Evolutionary conservation across 441 rosid genomes (phyloP).

Genomic region (Gossypium schwendimanii): DNA sequence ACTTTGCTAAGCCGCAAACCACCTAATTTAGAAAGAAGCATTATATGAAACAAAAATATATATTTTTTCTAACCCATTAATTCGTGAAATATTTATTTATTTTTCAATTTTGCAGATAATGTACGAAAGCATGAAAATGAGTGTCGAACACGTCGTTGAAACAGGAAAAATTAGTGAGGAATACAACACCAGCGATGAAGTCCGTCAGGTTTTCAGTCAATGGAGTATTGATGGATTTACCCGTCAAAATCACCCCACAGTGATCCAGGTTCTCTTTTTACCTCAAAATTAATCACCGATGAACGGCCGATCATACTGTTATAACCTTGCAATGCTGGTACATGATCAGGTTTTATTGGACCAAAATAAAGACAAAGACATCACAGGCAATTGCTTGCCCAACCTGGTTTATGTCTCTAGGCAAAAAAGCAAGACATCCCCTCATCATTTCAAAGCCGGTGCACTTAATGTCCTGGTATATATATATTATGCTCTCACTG

Average conservation of each 20-base stretch:
- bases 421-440: slow-evolving; percentile 42
- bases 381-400: slow-evolving; percentile 37
- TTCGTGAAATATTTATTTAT: neutral
- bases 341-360: slow-evolving; percentile 43
- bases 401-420: slow-evolving; percentile 62
- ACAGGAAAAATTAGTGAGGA: slow-evolving; percentile 38
- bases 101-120: slow-evolving; percentile 23
- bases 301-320: neutral
- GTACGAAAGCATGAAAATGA: slow-evolving; percentile 55
- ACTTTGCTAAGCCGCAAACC: too few relatives aligned
- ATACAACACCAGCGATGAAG: slow-evolving; percentile 19
- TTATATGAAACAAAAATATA: too few relatives aligned
- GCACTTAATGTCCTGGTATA: slow-evolving; percentile 49
- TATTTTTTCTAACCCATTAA: too few relatives aligned
- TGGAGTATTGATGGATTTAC: slow-evolving; percentile 40
- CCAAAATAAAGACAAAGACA: slow-evolving; percentile 37
- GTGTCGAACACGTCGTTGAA: slow-evolving; percentile 38
- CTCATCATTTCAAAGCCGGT: slow-evolving; percentile 76
- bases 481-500: neutral
- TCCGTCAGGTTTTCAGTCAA: slow-evolving; percentile 26
- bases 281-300: neutral
- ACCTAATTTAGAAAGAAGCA: too few relatives aligned
- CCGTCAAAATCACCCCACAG: slow-evolving; percentile 53
- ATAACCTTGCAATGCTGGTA: neutral
- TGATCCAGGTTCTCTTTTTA: slow-evolving; percentile 42